These are phyloP conservation scores for Gracilariopsis chorda DNA, from an alignment of 23 red algal species.

Conservation along the genomic window DNA sequence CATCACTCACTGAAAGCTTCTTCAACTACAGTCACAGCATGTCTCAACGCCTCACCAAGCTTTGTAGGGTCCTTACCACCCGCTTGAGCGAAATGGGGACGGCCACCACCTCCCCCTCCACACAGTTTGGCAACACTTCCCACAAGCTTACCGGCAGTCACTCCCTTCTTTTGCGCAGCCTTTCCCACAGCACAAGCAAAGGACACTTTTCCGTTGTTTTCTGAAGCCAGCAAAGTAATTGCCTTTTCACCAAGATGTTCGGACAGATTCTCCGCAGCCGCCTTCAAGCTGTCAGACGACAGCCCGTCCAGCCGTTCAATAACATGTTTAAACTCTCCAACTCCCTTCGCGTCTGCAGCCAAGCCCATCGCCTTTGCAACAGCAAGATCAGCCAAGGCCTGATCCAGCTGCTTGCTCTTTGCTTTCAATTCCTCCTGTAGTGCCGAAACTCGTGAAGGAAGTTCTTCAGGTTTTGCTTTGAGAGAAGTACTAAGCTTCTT, in stretches of 20 bases:
- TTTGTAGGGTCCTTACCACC: conserved; percentile 67
- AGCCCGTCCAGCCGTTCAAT: conserved; percentile 49
- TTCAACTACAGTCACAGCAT: neutral
- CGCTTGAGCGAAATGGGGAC: conserved; percentile 89
- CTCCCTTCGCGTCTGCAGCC: neutral
- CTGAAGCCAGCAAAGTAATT: conserved; percentile 61
- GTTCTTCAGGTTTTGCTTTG: conserved; percentile 62
- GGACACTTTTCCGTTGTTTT: conserved; percentile 70
- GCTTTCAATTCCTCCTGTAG: conserved; percentile 73
- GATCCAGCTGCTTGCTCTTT: conserved; percentile 62
- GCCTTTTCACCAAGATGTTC: conserved; percentile 29
- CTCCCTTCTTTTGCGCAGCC: conserved; percentile 17
- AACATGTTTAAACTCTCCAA: conserved; percentile 16
- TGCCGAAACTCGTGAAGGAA: conserved; percentile 52
- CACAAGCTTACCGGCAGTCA: conserved; percentile 77
- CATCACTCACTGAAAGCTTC: too few species aligned
- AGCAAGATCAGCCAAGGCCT: conserved; percentile 51
- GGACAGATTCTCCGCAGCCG: conserved; percentile 43
- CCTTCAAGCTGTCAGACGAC: conserved; percentile 72
- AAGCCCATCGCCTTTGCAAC: conserved; percentile 27
- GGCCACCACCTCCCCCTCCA: conserved; percentile 86
- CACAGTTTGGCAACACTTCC: conserved; percentile 74
- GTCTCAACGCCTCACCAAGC: conserved; percentile 68
- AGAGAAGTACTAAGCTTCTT: conserved; percentile 65
- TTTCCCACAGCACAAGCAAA: conserved; percentile 59